These are phyloP conservation scores for Phytophthora podocarpi DNA, from an alignment of 352 stramenopile species.

Conservation along the genomic window DNA sequence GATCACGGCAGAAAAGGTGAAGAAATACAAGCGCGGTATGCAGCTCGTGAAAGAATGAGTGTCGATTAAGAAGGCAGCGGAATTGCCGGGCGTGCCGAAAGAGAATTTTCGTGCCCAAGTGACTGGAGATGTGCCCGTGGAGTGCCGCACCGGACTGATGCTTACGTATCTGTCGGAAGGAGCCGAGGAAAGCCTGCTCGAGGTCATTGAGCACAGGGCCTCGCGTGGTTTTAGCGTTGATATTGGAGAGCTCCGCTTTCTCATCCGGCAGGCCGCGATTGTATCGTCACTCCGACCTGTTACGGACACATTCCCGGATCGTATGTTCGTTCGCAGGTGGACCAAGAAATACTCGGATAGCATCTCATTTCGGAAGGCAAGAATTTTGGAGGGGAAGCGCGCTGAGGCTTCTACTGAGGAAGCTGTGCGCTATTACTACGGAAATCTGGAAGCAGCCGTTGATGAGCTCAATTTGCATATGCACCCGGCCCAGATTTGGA, in stretches of 20 bases:
- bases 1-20: too few species aligned
- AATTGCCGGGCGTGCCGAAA: too few species aligned
- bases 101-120: too few species aligned
- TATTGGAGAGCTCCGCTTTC: neutral
- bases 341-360: neutral
- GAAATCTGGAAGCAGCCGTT: neutral
- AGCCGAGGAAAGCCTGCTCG: neutral
- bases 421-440: neutral
- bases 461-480: too few species aligned
- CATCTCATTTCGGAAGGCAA: neutral
- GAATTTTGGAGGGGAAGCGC: neutral
- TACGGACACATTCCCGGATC: neutral
- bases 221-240: neutral
- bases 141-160: too few species aligned
- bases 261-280: slow-evolving; percentile 8
- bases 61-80: too few species aligned
- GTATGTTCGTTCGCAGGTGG: neutral
- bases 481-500: neutral
- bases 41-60: too few species aligned
- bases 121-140: too few species aligned
- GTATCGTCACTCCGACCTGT: neutral
- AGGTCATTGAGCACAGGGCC: neutral
- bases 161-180: neutral
- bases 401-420: neutral
- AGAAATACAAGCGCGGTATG: too few species aligned